phyloP scores from a whole-genome alignment of 2,329 filamentous ascomycete species.

The Myriosclerotinia duriaeana region DNA sequence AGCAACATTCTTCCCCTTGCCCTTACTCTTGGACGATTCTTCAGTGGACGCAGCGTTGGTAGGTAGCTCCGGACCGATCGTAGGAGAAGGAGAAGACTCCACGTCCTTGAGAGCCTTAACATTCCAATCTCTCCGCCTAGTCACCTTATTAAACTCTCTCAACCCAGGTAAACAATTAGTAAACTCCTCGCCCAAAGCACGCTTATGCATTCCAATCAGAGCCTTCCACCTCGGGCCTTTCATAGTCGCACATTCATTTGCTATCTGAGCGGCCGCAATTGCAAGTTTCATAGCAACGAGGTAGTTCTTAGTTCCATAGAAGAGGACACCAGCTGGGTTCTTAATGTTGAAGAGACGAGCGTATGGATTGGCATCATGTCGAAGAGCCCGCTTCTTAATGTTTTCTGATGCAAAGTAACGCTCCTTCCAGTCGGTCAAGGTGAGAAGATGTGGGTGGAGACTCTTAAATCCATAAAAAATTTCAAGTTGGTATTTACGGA shows the following conservation, averaged over 20 bases:
- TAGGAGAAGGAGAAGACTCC: not conserved
- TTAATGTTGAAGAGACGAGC: not conserved
- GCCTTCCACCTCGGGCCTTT: not conserved
- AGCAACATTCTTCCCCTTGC: not conserved
- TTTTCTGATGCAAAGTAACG: slow-evolving; percentile 14
- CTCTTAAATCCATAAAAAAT: not conserved
- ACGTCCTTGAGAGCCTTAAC: not conserved
- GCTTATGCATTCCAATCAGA: slow-evolving; percentile 1
- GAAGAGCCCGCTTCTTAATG: slow-evolving; percentile 11
- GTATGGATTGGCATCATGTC: slow-evolving; percentile 7
- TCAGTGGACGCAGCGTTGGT: not conserved
- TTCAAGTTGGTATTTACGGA: slow-evolving; percentile 1
- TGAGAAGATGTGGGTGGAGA: not conserved
- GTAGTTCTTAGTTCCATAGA: slow-evolving; percentile 14
- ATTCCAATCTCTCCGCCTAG: slow-evolving; percentile 21
- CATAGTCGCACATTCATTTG: slow-evolving; percentile 9
- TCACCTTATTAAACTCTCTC: slow-evolving; percentile 8
- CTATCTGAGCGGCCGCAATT: slow-evolving; percentile 5
- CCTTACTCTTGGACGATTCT: not conserved
- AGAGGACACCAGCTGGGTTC: not conserved
- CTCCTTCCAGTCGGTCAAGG: slow-evolving; percentile 12
- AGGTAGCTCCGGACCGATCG: too few relatives aligned
- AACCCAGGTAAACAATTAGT: not conserved
- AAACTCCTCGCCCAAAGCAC: slow-evolving; percentile 9
- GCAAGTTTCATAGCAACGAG: slow-evolving; percentile 2